Base-by-base conservation (phyloP, 106 monocot genomes). In the Dendrobium huoshanense region DNA sequence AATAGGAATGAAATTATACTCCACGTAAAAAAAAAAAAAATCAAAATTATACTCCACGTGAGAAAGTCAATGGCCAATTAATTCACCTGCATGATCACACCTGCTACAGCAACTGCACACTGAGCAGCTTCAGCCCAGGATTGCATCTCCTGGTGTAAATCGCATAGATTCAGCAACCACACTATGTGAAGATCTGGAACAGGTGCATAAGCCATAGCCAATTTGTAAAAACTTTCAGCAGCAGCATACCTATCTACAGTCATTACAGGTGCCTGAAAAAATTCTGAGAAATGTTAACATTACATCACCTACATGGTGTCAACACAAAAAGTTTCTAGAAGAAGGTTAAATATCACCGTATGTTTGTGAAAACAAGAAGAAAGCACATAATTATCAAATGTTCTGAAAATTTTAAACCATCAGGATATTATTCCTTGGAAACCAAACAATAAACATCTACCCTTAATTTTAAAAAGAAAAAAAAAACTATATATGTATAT, bases 41-140 rank as follows among this genome's bases (percentile, higher is more conserved):
- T n/a, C n/a, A n/a, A 27, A n/a, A 59, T 20, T 59, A 59, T 59
- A n/a, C 1, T 10, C 51, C 2, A 61, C 61, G 5, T 22, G 7
- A 61, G 70, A 15, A 70, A 70, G 16, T 37, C 37, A 68, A 7
- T 22, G 19, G 31, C 15, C 33, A 15, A 70, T 70, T 13, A 11
- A 70, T 70, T 70, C 20, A 99, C 99, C 95, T 99, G 99, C 99
- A 99, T 95, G 77, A 99, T 99, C 9, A 99, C 99, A 79, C 99
- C 99, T 59, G 99, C 99, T 73, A 99, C 99, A 77, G 99, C 93
- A 74, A 99, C 99, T 33, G 99, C 99, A 87, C 99, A 99, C 76
- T 99, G 99, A 47, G 99, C 95, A 80, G 99, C 99, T 88, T 99
- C 99, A 80, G 99, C 99, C 90, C 99, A 95, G 1, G 93, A 95